Evolutionary conservation across 148 eudicot genomes (phyloP).

Genomic region (Rhododendron molle): DNA sequence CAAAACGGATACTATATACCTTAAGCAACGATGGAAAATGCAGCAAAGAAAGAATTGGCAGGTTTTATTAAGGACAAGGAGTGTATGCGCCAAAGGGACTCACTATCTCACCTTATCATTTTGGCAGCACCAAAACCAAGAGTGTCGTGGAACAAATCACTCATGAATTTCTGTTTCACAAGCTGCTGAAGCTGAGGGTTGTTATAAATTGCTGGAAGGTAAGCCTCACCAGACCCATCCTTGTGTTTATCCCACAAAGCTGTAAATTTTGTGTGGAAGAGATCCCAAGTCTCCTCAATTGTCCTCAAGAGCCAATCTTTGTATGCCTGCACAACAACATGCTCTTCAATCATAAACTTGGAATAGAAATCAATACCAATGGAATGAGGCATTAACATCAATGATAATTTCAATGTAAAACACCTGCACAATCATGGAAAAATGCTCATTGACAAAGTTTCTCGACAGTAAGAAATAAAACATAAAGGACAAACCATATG

Average conservation of each 20-base stretch:
- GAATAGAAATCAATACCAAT: background rate
- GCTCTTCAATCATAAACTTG: background rate
- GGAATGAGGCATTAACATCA: background rate
- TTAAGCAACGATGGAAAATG: background rate
- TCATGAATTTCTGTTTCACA: slow-evolving; percentile 56
- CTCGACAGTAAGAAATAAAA: background rate
- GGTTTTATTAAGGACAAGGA: background rate
- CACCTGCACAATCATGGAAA: background rate
- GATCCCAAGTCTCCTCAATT: slow-evolving; percentile 73
- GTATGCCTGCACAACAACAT: slow-evolving; percentile 45
- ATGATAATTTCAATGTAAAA: background rate
- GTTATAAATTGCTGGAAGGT: slow-evolving; percentile 76
- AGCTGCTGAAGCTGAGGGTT: slow-evolving; percentile 55
- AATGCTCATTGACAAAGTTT: background rate
- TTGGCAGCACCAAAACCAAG: slow-evolving; percentile 96
- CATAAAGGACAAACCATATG: background rate
- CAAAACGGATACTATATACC: background rate
- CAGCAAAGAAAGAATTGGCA: background rate
- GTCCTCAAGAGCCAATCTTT: slow-evolving; percentile 72
- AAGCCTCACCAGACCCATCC: slow-evolving; percentile 87
- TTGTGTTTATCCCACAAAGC: slow-evolving; percentile 84
- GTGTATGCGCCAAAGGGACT: background rate
- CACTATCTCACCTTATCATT: slow-evolving; percentile 65
- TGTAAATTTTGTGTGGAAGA: slow-evolving; percentile 61
- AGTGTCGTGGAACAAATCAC: slow-evolving; percentile 67